Base-by-base conservation (phyloP, 2,329 filamentous ascomycete genomes). In the Neofusicoccum laricinum region DNA sequence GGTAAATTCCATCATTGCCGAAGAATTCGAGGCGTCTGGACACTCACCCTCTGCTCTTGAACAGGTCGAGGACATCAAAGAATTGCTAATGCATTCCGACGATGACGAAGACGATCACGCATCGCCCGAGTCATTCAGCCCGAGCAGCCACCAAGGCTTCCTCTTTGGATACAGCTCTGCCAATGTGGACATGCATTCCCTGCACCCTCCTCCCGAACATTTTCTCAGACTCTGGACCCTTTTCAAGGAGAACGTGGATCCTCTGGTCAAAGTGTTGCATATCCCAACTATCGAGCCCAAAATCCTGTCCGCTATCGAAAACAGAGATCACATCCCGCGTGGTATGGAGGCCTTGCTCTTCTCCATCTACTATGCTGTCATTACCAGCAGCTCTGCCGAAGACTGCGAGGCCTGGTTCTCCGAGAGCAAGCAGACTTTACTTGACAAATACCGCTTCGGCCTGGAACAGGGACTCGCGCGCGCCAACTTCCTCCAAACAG, bases 221-320 rank as follows among this genome's bases (percentile, higher is more conserved):
- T 87, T 90, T 55, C 82, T 82, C 0, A 85, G 85, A 55, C 85
- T 91, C 63, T 92, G 90, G 90, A 83, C 87, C 57, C 81, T 88
- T 11, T 93, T 86, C 75, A 84, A 88, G 67, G 88, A 91, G 68
- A 91, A 90, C 61, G 89, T 93, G 8, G 89, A 93, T 69, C 88
- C 90, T 0, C 75, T 92, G 10, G 81, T 90, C 69, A 92, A 91
- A 72, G 80, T 92, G 12, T 72, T 92, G 7, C 90, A 93, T 72
- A 80, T 90, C 0, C 90, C 89, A 0, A 87, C 87, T 2, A 84
- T 88, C 72, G 85, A 86, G 64, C 82, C 83, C 32, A 79, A 86
- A 0, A 82, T 92, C 41, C 81, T 87, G 17, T 81, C 86, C n/a
- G 82, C 88, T 1, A 82, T 86, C 40, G 82, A 82, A 43, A 85